Percentiles rank a stretch among this genome's conserved stretches.
phyloP scores from a whole-genome alignment of 257 asterid species.

The Mentha longifolia region DNA sequence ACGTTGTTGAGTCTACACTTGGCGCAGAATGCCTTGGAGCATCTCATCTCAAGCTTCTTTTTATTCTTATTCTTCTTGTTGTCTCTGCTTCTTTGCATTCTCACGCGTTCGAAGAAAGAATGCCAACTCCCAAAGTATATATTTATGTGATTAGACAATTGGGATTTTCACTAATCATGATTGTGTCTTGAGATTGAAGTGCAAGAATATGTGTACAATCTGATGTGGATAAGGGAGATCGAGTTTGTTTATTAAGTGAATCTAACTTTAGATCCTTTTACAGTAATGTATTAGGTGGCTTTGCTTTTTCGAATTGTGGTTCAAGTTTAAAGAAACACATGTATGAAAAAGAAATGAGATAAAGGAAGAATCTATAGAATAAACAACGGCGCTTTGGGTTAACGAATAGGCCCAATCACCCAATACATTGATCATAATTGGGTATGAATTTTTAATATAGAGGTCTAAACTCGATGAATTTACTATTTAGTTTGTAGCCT shows the following conservation, averaged over 20 bases:
- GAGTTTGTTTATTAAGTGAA: slow-evolving; percentile 39
- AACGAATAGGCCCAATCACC: too few species aligned
- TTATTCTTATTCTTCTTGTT: slow-evolving; percentile 62
- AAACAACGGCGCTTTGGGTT: neutral
- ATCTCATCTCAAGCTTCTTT: slow-evolving; percentile 44
- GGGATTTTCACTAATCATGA: slow-evolving; percentile 48
- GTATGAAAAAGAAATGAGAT: neutral
- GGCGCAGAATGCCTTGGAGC: slow-evolving; percentile 62
- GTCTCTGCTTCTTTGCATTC: slow-evolving; percentile 51
- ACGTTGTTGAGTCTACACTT: slow-evolving; percentile 55
- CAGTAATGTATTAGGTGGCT: slow-evolving; percentile 56
- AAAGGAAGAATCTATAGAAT: neutral
- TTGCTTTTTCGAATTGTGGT: slow-evolving; percentile 48
- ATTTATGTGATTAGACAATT: slow-evolving; percentile 46
- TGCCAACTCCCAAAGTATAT: slow-evolving; percentile 28
- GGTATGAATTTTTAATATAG: neutral
- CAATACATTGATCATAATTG: slow-evolving; percentile 2
- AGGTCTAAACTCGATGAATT: neutral
- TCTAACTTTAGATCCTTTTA: slow-evolving; percentile 43
- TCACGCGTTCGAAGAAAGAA: slow-evolving; percentile 40
- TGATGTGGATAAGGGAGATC: slow-evolving; percentile 34
- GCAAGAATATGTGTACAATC: slow-evolving; percentile 30
- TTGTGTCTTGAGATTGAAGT: slow-evolving; percentile 50
- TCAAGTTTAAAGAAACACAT: slow-evolving; percentile 42
- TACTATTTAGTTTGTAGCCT: neutral